Conservation (phyloP, 495 filamentous ascomycete species). For the Penicillium alfredii region DNA sequence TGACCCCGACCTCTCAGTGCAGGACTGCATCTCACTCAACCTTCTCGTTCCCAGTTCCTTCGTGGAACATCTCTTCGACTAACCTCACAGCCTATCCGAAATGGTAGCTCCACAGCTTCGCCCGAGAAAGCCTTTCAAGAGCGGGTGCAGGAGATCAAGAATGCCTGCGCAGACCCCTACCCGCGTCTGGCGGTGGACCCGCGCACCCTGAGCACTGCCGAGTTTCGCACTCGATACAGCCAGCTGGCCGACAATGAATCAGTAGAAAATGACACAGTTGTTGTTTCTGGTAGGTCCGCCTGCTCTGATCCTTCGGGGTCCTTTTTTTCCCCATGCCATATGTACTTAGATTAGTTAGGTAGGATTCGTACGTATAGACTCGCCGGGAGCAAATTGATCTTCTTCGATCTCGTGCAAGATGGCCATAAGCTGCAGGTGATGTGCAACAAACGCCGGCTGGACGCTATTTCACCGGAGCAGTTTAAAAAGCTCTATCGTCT, state of each 20-base stretch:
- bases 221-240: slow-evolving; percentile 35
- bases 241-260: slow-evolving; percentile 39
- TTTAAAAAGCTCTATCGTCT: slow-evolving; percentile 57
- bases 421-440: slow-evolving; percentile 66
- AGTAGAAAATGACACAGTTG: slow-evolving; percentile 40
- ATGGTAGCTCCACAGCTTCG: slow-evolving; percentile 30
- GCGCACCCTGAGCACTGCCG: slow-evolving; percentile 30
- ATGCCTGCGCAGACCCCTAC: slow-evolving; percentile 41
- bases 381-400: slow-evolving; percentile 67
- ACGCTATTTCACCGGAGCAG: slow-evolving; percentile 32
- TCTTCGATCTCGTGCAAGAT: slow-evolving; percentile 73
- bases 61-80: slow-evolving; percentile 10
- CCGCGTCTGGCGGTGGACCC: slow-evolving; percentile 39
- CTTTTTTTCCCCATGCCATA: slow-evolving; percentile 6
- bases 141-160: slow-evolving; percentile 46
- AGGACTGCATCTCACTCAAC: slow-evolving; percentile 15
- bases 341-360: slow-evolving; percentile 55
- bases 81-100: slow-evolving; percentile 16
- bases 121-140: slow-evolving; percentile 38
- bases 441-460: slow-evolving; percentile 56
- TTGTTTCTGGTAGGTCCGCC: slow-evolving; percentile 42
- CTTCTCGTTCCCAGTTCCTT: slow-evolving; percentile 5
- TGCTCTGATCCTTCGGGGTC: slow-evolving; percentile 21
- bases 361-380: slow-evolving; percentile 56
- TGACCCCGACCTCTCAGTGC: slow-evolving; percentile 24